Evolutionary conservation across 306 rosid species (phyloP), one percentile per base, ranked within the genome.

Genomic region (Pterocarpus macrocarpus): DNA sequence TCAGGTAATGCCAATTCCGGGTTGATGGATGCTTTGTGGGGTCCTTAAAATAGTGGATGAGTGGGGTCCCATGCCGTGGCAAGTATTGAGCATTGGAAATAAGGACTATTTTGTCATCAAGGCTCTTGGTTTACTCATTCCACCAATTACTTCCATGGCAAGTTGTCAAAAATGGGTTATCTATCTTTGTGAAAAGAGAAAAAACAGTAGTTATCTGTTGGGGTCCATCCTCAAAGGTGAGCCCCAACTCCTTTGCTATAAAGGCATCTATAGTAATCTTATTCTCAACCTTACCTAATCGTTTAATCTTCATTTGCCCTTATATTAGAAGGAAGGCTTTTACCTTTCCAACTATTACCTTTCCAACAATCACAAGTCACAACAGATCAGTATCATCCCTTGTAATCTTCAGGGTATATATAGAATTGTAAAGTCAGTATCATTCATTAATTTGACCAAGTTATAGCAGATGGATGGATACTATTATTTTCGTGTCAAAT

Each of bases 71-170:
- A 74, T 75, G 69, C 63, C 12, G 45, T 79, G 83, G 76, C 83
- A 44, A 77, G 75, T 71, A 64, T 80, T 80, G 78, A 72, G 75
- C 82, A 77, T 15, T 1, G 58, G 17, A 16, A 69, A 10, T 17
- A 79, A 82, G 76, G 75, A 82, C 80, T 75, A 38, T 59, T 80
- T 75, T 83, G 80, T 86, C 77, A 58, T 72, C 41, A 53, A 35
- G 56, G 61, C 16, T 58, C 55, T 59, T n/a, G 39, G 5, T 56
- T 70, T 82, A 8, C 57, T 52, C 22, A 28, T 44, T 67, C 17
- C 55, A 49, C 70, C 73, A 50, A 66, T 52, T 47, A 39, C 52
- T 62, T 89, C 79, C 85, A 81, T 83, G 90, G 61, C 78, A 79
- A 80, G 45, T 59, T 55, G 72, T 66, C 59, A 49, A 38, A 78